Evolutionary conservation across 2,329 filamentous ascomycete species (phyloP), one percentile per base, ranked within the genome.

Genomic region (Bipolaris sorokiniana): DNA sequence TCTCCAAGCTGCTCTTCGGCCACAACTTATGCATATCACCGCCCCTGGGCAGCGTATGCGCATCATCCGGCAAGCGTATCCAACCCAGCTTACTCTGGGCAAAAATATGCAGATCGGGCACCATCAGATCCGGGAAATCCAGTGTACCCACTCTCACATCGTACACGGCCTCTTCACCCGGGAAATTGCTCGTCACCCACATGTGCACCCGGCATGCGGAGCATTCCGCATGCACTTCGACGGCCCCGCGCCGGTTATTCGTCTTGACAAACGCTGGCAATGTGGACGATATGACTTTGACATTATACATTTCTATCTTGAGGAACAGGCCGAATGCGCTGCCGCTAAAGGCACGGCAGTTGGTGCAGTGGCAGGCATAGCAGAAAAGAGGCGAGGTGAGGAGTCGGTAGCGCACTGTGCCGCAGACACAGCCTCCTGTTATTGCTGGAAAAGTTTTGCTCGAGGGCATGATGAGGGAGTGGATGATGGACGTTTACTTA

Each of bases 311-410:
- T 23, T 74, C 71, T 31, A 75, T 73, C n/a, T 51, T 58, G 1
- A 67, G 61, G 15, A 62, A 62, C 1, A 61, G 53, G 7, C 58
- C 56, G 51, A 70, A 75, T 7, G 64, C 68, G 18, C 63, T 65
- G 13, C 72, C 72, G 0, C 66, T 63, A 7, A 44, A 26, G 20
- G 67, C 68, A 38, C 73, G 69, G 52, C 72, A 75, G 48, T 70
- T 66, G 1, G 52, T 31, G 23, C 72, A 75, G 57, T 75, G 70
- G 59, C 72, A 75, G 15, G 70, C 70, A 46, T 66, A 64, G 53
- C 64, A 69, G 61, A 64, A 74, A 22, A 75, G 59, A 1, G 72
- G 72, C 0, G 69, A 61, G 1, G 62, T 68, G 23, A 70, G 61
- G 4, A 75, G 56, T 1, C 70, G 66, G 38, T 70, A 75, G 6